Conservation (phyloP, 495 filamentous ascomycete genomes). For the Daldinia childiae region DNA sequence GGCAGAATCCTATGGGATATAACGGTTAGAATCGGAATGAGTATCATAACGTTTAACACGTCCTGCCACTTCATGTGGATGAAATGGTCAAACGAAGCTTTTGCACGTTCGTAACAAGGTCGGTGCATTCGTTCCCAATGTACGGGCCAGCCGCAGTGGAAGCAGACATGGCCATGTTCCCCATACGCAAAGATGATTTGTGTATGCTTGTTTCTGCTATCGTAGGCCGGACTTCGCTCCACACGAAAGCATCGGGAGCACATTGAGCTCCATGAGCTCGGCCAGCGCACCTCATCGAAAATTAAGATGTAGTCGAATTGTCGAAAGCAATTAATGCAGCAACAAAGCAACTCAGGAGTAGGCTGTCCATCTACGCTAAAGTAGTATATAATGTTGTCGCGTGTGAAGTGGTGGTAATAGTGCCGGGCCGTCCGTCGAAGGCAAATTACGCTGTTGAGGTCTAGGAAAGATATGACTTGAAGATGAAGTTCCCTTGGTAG, state of each 20-base stretch:
- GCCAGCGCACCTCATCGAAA: conserved; percentile 4
- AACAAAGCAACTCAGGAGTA: neutral
- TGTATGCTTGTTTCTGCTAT: neutral
- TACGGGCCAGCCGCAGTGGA: conserved; percentile 18
- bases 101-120: neutral
- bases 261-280: conserved; percentile 7
- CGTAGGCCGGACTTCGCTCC: conserved; percentile 1
- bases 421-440: conserved; percentile 49
- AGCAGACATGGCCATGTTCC: neutral
- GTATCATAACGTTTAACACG: neutral
- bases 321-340: conserved; percentile 10
- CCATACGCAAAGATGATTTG: neutral
- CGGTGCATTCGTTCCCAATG: neutral
- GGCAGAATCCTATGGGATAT: too few relatives aligned
- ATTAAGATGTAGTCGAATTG: neutral
- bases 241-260: conserved; percentile 24
- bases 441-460: conserved; percentile 43
- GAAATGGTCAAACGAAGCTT: neutral
- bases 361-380: neutral
- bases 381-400: neutral
- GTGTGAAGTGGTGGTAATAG: conserved; percentile 17
- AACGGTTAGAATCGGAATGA: neutral
- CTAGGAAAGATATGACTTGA: conserved; percentile 38
- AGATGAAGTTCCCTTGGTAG: conserved; percentile 50
- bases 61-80: neutral